Evolutionary conservation across 371 early-diverging fungal genomes (phyloP).

Genomic region (Circinella minor): DNA sequence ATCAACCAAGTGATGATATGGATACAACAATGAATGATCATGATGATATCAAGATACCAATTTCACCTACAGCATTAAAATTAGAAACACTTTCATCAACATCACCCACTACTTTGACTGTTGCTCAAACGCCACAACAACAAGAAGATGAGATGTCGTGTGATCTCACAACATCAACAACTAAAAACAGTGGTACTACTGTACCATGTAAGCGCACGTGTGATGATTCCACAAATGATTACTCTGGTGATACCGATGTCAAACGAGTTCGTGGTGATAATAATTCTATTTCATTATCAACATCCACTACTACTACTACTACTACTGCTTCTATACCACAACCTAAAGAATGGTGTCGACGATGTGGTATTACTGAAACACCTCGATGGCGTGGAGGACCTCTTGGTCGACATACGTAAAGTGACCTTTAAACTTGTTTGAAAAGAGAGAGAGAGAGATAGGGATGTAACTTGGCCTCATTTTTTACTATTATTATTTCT

Average conservation of each 20-base stretch:
- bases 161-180: no score
- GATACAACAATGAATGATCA: no score
- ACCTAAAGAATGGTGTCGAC: slow-evolving; percentile 23
- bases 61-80: background rate
- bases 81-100: background rate
- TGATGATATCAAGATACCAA: background rate
- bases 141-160: no score
- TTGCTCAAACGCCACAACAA: background rate
- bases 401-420: slow-evolving; percentile 38
- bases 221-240: background rate
- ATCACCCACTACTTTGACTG: background rate
- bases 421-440: no score
- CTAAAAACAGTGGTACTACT: background rate
- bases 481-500: background rate
- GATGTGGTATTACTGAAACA: slow-evolving; percentile 24
- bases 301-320: background rate
- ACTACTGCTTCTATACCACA: background rate
- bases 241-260: background rate
- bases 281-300: background rate
- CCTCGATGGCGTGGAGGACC: slow-evolving; percentile 47
- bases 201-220: slow-evolving; percentile 7
- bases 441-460: background rate
- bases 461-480: background rate
- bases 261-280: background rate
- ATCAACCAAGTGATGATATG: no score